Conservation (phyloP, 2,329 filamentous ascomycete species). For the Penicillium frequentans region DNA sequence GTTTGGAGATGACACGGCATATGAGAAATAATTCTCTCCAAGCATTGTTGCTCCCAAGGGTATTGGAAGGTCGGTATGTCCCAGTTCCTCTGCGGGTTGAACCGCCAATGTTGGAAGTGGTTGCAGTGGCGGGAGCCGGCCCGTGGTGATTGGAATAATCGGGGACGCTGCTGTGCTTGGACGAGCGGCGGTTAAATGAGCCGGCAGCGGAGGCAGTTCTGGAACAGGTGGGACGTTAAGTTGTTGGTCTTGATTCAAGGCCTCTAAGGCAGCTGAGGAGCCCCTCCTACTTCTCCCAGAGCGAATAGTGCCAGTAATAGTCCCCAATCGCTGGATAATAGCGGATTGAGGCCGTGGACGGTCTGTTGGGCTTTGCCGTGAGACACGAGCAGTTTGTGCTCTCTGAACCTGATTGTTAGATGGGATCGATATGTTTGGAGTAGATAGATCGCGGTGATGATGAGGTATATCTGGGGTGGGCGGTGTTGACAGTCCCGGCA, state of each 20-base stretch:
- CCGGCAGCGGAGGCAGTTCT: not conserved
- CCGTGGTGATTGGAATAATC: conserved; percentile 4
- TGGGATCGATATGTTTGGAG: not conserved
- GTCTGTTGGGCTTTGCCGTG: conserved; percentile 20
- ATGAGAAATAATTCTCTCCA: conserved; percentile 27
- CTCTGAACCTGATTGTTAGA: conserved; percentile 14
- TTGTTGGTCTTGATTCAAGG: conserved; percentile 6
- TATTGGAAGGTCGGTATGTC: conserved; percentile 5
- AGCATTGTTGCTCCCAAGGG: conserved; percentile 17
- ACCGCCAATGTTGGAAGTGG: conserved; percentile 16
- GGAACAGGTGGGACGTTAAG: not conserved
- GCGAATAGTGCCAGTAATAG: conserved; percentile 23
- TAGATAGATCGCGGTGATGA: conserved; percentile 8
- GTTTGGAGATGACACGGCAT: conserved; percentile 35
- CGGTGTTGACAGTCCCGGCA: conserved; percentile 23
- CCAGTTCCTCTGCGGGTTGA: conserved; percentile 11
- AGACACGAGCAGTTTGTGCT: conserved; percentile 28
- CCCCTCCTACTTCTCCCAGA: conserved; percentile 20
- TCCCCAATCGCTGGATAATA: conserved; percentile 28
- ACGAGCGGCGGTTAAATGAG: not conserved
- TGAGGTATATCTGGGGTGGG: not conserved
- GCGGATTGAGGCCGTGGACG: conserved; percentile 27
- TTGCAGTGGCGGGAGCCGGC: conserved; percentile 6
- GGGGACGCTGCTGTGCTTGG: conserved; percentile 4
- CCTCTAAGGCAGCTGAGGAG: conserved; percentile 9